A percentile compares a stretch with the other conserved stretches of the same genome.
Evolutionary conservation across 345 rosid genomes (phyloP).

Genomic region (Aethionema arabicum): DNA sequence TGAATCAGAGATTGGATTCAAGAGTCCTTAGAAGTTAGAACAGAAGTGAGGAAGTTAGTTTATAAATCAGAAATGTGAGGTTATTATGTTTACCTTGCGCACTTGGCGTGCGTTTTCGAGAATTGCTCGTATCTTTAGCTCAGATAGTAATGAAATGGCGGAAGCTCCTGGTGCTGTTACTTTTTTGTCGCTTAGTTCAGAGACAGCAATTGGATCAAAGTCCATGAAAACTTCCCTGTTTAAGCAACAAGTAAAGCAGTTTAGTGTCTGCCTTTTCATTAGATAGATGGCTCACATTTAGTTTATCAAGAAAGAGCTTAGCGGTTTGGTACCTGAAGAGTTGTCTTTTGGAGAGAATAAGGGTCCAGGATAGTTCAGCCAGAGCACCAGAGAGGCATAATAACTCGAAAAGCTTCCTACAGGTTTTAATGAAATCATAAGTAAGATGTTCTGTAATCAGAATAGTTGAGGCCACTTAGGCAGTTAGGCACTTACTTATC

Average conservation of each 20-base stretch:
- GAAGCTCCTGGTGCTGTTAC: conserved; percentile 46
- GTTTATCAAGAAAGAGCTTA: background rate
- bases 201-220: conserved; percentile 65
- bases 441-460: conserved; percentile 19
- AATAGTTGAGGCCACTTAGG: background rate
- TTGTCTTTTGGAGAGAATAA: conserved; percentile 70
- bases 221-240: conserved; percentile 76
- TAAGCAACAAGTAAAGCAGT: conserved; percentile 9
- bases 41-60: background rate
- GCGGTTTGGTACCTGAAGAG: conserved; percentile 51
- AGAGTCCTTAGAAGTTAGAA: background rate
- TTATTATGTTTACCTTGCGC: conserved; percentile 50
- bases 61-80: background rate
- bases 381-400: conserved; percentile 84
- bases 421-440: conserved; percentile 22
- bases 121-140: conserved; percentile 65
- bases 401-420: conserved; percentile 81
- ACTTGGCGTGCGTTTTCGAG: conserved; percentile 79
- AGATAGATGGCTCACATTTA: background rate
- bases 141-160: conserved; percentile 64
- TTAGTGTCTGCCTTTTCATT: conserved; percentile 10
- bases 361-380: conserved; percentile 81
- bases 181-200: conserved; percentile 66
- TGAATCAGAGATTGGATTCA: conserved; percentile 25
- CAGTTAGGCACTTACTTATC: conserved; percentile 57